Evolutionary conservation across 2,329 filamentous ascomycete genomes (phyloP), one percentile per base, ranked within the genome.

Genomic region (Colletotrichum tanaceti): DNA sequence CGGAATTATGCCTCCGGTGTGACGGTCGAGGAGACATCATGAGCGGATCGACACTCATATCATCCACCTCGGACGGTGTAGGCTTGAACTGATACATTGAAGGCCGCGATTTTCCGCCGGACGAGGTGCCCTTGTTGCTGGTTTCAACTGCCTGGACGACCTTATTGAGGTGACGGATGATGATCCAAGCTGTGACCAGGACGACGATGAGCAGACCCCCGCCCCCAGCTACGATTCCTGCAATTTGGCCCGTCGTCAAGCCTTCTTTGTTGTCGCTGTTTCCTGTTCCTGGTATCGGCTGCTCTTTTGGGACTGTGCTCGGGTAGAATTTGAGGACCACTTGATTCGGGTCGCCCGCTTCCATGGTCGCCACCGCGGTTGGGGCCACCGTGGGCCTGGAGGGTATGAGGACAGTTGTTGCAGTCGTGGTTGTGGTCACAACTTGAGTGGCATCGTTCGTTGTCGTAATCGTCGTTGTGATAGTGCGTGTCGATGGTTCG

Each of bases 191-290:
- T 0, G 81, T 81, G 2, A 80, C 76, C 6, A 88, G 46, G 13
- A 88, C 79, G 32, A 83, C 77, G 1, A 86, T 63, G 2, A 89
- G 76, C 13, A 89, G 73, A 0, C 79, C 80, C 3, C 85, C 77
- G 14, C 82, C 83, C 1, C 85, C 86, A 2, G 81, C 84, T 41
- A 89, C 80, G 24, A 89, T 86, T 2, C 87, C 87, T 3, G 83
- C 86, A 2, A 89, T 76, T 32, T 83, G 78, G 1, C 75, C 79
- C 0, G 72, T 75, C 6, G 80, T 79, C 24, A 86, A 76, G 14
- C 79, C 77, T 24, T 75, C 72, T 50, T 77, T 73, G 10, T 70
- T 71, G 22, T 73, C 71, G 20, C 71, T 71, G 11, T 72, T 69
- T 0, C 76, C 74, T 16, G 77, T 69, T 0, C 76, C 74, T 16